These are phyloP conservation scores for Diaporthe destruens DNA, from an alignment of 2,329 filamentous ascomycete genomes.

Conservation along the genomic window DNA sequence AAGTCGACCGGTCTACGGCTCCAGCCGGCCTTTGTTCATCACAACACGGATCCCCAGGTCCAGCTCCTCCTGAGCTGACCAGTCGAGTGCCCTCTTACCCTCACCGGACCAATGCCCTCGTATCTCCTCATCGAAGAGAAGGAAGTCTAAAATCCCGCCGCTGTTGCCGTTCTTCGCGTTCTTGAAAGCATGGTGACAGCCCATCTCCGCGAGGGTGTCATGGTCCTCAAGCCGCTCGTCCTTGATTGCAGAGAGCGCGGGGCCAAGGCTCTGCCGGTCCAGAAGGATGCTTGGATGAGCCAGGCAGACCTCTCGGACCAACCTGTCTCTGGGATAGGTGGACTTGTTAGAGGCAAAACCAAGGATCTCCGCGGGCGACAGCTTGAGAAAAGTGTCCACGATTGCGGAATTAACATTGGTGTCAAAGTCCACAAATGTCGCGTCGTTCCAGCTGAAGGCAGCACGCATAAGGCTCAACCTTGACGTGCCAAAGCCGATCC, in stretches of 20 bases:
- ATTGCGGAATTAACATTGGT: slow-evolving; percentile 53
- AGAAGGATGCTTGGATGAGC: slow-evolving; percentile 49
- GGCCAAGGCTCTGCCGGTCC: slow-evolving; percentile 37
- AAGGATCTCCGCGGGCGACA: slow-evolving; percentile 63
- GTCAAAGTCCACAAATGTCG: slow-evolving; percentile 44
- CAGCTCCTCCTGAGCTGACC: slow-evolving; percentile 18
- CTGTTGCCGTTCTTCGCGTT: slow-evolving; percentile 9
- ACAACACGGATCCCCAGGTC: background rate
- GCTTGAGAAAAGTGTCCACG: slow-evolving; percentile 62
- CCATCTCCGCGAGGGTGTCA: too few species aligned
- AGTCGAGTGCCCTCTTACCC: slow-evolving; percentile 18
- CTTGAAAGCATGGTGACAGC: background rate
- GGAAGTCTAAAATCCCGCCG: slow-evolving; percentile 38
- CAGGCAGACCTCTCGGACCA: slow-evolving; percentile 57
- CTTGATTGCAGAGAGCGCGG: slow-evolving; percentile 29
- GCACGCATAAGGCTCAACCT: slow-evolving; percentile 35
- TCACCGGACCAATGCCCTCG: background rate
- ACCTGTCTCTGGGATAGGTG: slow-evolving; percentile 57
- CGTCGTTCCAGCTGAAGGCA: slow-evolving; percentile 50
- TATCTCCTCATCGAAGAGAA: background rate
- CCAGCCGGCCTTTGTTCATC: slow-evolving; percentile 28
- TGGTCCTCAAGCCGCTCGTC: slow-evolving; percentile 21
- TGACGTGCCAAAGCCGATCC: slow-evolving; percentile 41
- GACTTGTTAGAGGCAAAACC: slow-evolving; percentile 59
- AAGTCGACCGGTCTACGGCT: slow-evolving; percentile 7